phyloP scores from a whole-genome alignment of 148 eudicot genomes.

The Polygonum aviculare region DNA sequence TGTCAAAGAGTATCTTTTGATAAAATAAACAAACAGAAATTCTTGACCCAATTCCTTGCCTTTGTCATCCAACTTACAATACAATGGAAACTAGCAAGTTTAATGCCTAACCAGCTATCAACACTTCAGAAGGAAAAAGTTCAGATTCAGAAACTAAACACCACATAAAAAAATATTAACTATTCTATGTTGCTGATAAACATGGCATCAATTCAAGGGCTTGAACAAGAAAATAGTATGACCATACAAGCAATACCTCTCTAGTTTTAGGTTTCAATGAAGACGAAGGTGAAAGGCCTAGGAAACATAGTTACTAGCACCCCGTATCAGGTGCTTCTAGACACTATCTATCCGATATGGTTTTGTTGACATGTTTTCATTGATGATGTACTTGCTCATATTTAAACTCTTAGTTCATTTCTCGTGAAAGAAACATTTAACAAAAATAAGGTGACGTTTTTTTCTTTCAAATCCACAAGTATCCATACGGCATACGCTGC shows the following conservation, averaged over 20 bases:
- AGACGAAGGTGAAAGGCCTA: not conserved
- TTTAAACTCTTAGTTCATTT: conserved; percentile 1
- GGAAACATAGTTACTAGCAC: not conserved
- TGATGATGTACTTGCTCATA: not conserved
- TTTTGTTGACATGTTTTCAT: not conserved
- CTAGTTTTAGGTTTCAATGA: not conserved
- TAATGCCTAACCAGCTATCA: not conserved
- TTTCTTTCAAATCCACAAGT: not conserved
- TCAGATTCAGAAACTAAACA: not conserved
- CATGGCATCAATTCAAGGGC: not conserved
- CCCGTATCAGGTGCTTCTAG: not conserved
- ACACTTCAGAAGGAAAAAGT: not conserved
- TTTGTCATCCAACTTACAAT: not conserved
- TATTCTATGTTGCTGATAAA: not conserved
- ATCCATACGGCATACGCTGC: not conserved
- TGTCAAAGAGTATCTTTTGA: not conserved
- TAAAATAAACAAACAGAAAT: not conserved
- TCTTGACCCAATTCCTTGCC: not conserved
- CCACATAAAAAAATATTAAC: too few species aligned
- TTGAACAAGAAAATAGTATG: not conserved
- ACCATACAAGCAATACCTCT: not conserved
- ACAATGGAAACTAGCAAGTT: not conserved
- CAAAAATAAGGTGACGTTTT: not conserved
- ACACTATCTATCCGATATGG: not conserved
- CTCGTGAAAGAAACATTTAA: conserved; percentile 1